Conservation (phyloP, 768 basidiomycete genomes). For the Tephrocybe rancida region DNA sequence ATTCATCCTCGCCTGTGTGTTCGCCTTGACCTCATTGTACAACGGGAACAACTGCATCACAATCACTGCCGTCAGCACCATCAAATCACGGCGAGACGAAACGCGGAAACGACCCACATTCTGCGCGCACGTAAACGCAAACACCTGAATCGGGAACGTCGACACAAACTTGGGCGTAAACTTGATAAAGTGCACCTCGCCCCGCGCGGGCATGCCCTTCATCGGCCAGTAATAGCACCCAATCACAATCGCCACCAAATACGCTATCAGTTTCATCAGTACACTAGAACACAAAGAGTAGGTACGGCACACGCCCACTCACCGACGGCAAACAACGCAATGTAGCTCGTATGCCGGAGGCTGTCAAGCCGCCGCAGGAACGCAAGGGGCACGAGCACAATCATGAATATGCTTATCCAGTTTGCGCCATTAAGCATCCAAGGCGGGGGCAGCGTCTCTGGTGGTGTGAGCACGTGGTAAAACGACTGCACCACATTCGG, state of each 20-base stretch:
- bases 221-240: slow-evolving; percentile 78
- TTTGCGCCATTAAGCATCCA: slow-evolving; percentile 79
- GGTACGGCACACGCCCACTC: no score
- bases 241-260: slow-evolving; percentile 79
- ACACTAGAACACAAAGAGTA: no score
- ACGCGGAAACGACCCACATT: slow-evolving; percentile 57
- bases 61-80: not conserved
- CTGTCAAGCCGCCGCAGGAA: slow-evolving; percentile 86
- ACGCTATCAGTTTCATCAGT: no score
- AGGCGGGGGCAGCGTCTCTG: slow-evolving; percentile 63
- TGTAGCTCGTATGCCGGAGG: slow-evolving; percentile 87
- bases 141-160: slow-evolving; percentile 92
- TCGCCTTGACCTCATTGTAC: slow-evolving; percentile 86
- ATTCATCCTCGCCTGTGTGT: slow-evolving; percentile 85
- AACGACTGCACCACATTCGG: slow-evolving; percentile 87
- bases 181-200: slow-evolving; percentile 71
- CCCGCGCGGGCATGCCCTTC: slow-evolving; percentile 59
- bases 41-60: slow-evolving; percentile 80
- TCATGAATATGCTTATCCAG: slow-evolving; percentile 84
- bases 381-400: slow-evolving; percentile 75
- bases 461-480: slow-evolving; percentile 75
- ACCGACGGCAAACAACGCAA: slow-evolving; percentile 91
- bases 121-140: slow-evolving; percentile 91
- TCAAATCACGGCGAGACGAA: not conserved
- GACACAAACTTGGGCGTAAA: slow-evolving; percentile 79